These are phyloP conservation scores for Fusarium gaditjirri DNA, from an alignment of 2,329 filamentous ascomycete genomes.

Conservation along the genomic window DNA sequence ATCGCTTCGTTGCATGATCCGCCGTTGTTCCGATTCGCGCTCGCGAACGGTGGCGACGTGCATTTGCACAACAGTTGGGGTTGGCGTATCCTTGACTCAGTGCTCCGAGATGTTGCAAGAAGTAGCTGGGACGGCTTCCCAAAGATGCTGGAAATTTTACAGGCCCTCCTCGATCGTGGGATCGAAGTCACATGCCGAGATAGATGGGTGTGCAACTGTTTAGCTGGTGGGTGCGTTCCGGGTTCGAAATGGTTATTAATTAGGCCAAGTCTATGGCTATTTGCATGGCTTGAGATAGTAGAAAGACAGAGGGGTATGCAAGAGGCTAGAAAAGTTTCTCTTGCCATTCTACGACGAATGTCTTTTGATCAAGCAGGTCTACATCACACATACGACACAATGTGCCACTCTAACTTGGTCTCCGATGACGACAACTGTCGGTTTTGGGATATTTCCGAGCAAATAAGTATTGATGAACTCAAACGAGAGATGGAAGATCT, in stretches of 20 bases:
- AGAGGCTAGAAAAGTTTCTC: neutral
- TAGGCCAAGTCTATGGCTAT: neutral
- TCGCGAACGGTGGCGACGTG: neutral
- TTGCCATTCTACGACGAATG: neutral
- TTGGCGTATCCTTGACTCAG: neutral
- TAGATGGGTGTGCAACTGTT: too few species aligned
- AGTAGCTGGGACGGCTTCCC: fast-evolving
- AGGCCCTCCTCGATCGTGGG: too few species aligned
- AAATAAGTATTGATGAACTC: neutral
- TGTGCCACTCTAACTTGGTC: fast-evolving
- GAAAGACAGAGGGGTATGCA: neutral
- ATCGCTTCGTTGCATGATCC: neutral
- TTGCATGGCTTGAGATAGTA: neutral
- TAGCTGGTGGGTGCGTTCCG: neutral
- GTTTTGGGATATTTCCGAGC: neutral
- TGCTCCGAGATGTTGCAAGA: neutral
- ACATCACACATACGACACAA: neutral
- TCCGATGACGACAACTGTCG: neutral
- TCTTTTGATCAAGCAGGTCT: neutral
- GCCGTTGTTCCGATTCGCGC: neutral
- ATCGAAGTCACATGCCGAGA: too few species aligned
- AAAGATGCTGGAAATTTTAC: neutral
- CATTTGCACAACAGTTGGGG: neutral
- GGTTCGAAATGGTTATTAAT: neutral
- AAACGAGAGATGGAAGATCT: neutral